Percentiles rank a stretch among this genome's conserved stretches.
Conservation (phyloP, 257 asterid species). For the Galeopsis tetrahit region DNA sequence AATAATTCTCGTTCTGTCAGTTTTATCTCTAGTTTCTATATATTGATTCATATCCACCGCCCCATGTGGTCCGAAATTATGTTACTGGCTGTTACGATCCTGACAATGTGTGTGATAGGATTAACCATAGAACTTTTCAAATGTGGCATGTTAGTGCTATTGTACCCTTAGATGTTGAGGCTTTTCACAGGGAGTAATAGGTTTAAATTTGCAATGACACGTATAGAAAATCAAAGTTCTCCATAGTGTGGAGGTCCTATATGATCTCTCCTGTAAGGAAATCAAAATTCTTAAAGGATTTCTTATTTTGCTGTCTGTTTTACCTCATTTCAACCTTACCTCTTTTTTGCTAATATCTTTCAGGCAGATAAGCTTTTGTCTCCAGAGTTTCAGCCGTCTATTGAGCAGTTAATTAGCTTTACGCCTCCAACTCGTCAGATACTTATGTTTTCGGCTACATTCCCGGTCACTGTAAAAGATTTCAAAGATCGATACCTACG, state of each 20-base stretch:
- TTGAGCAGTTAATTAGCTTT: conserved; percentile 65
- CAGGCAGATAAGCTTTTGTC: conserved; percentile 85
- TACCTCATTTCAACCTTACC: conserved; percentile 19
- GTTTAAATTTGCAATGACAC: neutral
- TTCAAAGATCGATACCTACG: conserved; percentile 67
- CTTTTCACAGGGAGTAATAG: neutral
- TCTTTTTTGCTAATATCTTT: conserved; percentile 23
- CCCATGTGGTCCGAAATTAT: conserved; percentile 1
- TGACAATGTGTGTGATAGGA: conserved; percentile 13
- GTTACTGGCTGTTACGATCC: conserved; percentile 13
- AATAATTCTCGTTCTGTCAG: conserved; percentile 1
- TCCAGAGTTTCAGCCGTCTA: conserved; percentile 79
- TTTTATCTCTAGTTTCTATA: neutral
- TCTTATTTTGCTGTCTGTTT: conserved; percentile 25
- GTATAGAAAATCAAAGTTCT: neutral
- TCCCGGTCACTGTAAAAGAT: conserved; percentile 78
- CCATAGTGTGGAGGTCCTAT: neutral
- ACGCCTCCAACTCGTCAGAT: conserved; percentile 59
- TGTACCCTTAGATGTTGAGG: conserved; percentile 6
- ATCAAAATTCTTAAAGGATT: neutral
- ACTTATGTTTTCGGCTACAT: conserved; percentile 80
- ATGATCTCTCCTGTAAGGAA: neutral
- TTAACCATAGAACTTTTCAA: conserved; percentile 5
- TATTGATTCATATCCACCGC: neutral
- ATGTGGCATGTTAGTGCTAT: neutral